Percentiles rank a stretch among this genome's conserved stretches.
These are phyloP conservation scores for Insectozyma bohioensis DNA, from an alignment of 1,139 yeast genomes.

Conservation along the genomic window DNA sequence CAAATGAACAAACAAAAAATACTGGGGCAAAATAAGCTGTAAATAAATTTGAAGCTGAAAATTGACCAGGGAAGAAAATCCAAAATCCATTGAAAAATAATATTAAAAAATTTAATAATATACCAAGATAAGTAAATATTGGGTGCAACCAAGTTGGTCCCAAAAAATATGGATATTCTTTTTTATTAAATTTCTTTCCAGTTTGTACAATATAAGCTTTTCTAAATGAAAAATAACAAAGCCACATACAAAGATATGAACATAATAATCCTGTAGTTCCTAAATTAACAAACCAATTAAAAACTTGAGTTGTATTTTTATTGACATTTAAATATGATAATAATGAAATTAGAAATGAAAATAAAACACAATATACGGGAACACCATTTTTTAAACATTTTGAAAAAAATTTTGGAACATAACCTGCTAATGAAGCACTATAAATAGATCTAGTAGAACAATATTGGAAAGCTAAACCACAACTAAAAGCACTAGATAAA, in stretches of 20 bases:
- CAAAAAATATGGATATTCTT: conserved; percentile 22
- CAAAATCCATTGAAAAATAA: conserved; percentile 42
- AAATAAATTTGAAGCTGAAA: conserved; percentile 35
- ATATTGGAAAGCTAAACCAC: conserved; percentile 38
- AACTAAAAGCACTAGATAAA: conserved; percentile 38
- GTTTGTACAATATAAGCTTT: conserved; percentile 32
- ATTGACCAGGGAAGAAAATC: conserved; percentile 42
- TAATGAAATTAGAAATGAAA: conserved; percentile 22
- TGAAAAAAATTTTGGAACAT: conserved; percentile 34
- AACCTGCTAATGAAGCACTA: conserved; percentile 38
- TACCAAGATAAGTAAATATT: conserved; percentile 34
- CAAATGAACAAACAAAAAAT: conserved; percentile 23
- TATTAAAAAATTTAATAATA: conserved; percentile 24
- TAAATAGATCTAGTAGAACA: conserved; percentile 38
- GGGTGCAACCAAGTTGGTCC: conserved; percentile 33
- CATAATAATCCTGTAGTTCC: conserved; percentile 54
- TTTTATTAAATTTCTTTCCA: conserved; percentile 24
- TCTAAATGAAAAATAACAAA: conserved; percentile 43
- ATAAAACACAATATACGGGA: conserved; percentile 33
- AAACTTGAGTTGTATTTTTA: conserved; percentile 29
- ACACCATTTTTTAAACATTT: conserved; percentile 35
- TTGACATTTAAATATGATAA: conserved; percentile 31
- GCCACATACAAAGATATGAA: conserved; percentile 51
- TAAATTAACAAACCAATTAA: conserved; percentile 40
- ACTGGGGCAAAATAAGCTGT: conserved; percentile 44